Conservation (phyloP, 345 rosid genomes). For the Nasturtium officinale region DNA sequence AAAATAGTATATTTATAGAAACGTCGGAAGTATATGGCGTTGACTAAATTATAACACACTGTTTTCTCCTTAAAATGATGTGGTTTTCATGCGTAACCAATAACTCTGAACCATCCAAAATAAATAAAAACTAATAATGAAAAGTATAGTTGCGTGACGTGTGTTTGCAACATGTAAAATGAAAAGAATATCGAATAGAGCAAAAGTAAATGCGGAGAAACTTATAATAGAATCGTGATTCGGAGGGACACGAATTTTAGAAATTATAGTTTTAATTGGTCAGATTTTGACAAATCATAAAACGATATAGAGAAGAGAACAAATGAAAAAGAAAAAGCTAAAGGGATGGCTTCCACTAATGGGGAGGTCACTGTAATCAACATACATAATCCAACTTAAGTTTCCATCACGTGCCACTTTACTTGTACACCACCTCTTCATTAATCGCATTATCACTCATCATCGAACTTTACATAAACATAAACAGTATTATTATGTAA, state of each 20-base stretch:
- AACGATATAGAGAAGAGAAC: conserved; percentile 22
- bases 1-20: not conserved
- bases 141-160: conserved; percentile 39
- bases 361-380: conserved; percentile 30
- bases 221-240: conserved; percentile 19
- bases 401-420: conserved; percentile 42
- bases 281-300: conserved; percentile 27
- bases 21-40: not conserved
- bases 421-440: conserved; percentile 40
- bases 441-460: conserved; percentile 38
- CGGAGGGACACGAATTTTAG: conserved; percentile 21
- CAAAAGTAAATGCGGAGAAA: not conserved
- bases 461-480: conserved; percentile 11
- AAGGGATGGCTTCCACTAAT: conserved; percentile 38
- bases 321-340: not conserved
- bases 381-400: conserved; percentile 36
- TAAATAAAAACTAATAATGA: not conserved
- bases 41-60: not conserved
- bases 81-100: conserved; percentile 37
- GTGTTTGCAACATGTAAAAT: conserved; percentile 14
- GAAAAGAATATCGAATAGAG: not conserved
- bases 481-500: not conserved
- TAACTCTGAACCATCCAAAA: conserved; percentile 22
- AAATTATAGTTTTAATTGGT: conserved; percentile 28
- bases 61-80: not conserved